Base-by-base conservation (phyloP, 202 grass and related monocot species). In the Zizania palustris region DNA sequence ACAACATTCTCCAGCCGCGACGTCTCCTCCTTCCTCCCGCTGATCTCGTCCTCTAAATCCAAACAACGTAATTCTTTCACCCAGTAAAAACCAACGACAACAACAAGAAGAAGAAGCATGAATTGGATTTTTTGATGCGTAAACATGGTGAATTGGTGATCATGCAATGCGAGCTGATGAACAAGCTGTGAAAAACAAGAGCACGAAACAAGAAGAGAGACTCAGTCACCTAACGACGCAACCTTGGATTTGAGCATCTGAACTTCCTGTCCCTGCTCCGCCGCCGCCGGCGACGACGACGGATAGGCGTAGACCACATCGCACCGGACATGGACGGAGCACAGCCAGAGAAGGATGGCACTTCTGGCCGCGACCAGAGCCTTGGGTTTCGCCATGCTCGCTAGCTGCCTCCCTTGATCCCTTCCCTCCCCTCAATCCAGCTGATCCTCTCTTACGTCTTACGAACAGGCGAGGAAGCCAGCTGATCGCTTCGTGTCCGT, bases 181-280 rank as follows among this genome's bases (percentile, higher is more conserved):
- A 20, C 28, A 28, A 28, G 2, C 28, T 5, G 9, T 37, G 1
- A 0, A 58, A 12, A n/a, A 6, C 0, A 60, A 45, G 16, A 49
- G 10, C 42, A 12, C 5, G 40, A n/a, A 4, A 39, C 11, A 16
- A 46, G 3, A 5, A 8, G 14, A 53, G n/a, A 10, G 45, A 20
- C 81, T 62, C 40, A 28, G 28, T 55, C 5, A 91, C 89, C 89
- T 70, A 90, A 78, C 7, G 82, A 85, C 22, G 89, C 84, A 20
- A 92, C 65, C 65, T 87, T 92, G 54, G 60, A 82, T 82, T 54
- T 87, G 15, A 91, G 88, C 84, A 70, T 75, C 76, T 89, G 80
- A 20, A 89, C 76, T 50, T 91, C 73, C 2, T 69, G 69, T 50
- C 77, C 69, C 5, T 74, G 67, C 60, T 78, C 67, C 1, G 66